Conservation (phyloP, 129 eudicot species). For the Artemisia annua region DNA sequence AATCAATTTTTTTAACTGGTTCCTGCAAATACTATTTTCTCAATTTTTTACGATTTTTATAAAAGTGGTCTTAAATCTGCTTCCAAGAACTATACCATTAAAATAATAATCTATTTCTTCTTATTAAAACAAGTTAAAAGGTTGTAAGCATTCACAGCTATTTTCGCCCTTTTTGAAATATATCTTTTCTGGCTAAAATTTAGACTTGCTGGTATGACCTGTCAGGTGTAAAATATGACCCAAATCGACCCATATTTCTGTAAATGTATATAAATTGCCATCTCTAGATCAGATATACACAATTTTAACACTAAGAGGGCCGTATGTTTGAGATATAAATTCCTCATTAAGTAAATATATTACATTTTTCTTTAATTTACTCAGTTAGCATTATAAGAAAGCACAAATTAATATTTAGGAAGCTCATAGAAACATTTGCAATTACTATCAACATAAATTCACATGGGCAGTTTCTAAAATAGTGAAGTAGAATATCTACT, state of each 20-base stretch:
- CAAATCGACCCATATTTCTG: not conserved
- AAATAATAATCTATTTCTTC: not conserved
- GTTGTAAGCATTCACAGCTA: not conserved
- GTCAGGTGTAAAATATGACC: not conserved
- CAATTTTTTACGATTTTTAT: too few species aligned
- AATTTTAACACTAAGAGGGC: constrained; percentile 1
- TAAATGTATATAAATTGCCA: not conserved
- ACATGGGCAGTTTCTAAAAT: too few species aligned
- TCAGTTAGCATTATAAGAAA: too few species aligned
- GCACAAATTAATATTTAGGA: too few species aligned
- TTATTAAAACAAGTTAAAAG: not conserved
- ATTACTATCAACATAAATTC: too few species aligned
- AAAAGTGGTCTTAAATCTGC: too few species aligned
- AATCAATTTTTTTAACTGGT: not conserved
- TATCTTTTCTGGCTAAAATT: not conserved
- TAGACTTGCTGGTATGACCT: not conserved
- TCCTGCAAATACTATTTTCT: too few species aligned
- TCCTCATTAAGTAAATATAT: not conserved
- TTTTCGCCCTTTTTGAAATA: not conserved
- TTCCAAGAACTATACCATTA: too few species aligned
- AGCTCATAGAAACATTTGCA: too few species aligned
- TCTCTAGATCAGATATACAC: not conserved
- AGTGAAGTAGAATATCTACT: too few species aligned
- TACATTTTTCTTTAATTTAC: not conserved
- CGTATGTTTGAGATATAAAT: not conserved